Conservation (phyloP, 148 eudicot species). For the Heliamphora exappendiculata region DNA sequence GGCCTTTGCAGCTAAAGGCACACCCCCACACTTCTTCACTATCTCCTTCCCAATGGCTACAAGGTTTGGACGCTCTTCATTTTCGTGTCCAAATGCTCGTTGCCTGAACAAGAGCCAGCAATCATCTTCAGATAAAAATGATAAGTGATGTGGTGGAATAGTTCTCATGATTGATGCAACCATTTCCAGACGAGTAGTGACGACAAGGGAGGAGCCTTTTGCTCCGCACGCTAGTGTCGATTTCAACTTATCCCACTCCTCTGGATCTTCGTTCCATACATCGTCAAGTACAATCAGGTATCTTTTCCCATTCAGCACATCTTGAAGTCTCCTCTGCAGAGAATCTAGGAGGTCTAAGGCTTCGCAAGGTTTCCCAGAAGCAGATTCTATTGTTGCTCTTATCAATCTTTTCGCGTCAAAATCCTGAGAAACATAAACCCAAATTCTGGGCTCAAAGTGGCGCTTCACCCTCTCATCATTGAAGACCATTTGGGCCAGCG, state of each 20-base stretch:
- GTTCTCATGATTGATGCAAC: not conserved
- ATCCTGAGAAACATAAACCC: conserved; percentile 7
- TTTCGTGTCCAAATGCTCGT: not conserved
- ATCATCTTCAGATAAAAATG: not conserved
- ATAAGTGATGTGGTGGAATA: not conserved
- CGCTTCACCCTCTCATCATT: conserved; percentile 2
- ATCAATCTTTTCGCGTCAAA: not conserved
- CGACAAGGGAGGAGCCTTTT: not conserved
- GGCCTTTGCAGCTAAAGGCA: conserved; percentile 9
- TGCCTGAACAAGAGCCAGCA: conserved; percentile 1
- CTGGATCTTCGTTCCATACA: not conserved
- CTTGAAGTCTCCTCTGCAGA: not conserved
- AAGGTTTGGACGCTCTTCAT: not conserved
- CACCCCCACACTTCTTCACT: not conserved
- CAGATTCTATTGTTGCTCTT: not conserved
- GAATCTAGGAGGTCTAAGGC: not conserved
- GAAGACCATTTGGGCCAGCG: not conserved
- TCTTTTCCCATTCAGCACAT: not conserved
- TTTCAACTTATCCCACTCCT: not conserved
- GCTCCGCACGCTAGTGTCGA: not conserved
- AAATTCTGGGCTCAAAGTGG: not conserved
- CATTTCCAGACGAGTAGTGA: not conserved
- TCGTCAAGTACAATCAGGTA: conserved; percentile 3
- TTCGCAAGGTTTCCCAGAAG: not conserved
- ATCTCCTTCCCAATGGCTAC: not conserved